Evolutionary conservation across 1,139 yeast species (phyloP), one percentile per base, ranked within the genome.

Genomic region (Yamadazyma friedrichii): DNA sequence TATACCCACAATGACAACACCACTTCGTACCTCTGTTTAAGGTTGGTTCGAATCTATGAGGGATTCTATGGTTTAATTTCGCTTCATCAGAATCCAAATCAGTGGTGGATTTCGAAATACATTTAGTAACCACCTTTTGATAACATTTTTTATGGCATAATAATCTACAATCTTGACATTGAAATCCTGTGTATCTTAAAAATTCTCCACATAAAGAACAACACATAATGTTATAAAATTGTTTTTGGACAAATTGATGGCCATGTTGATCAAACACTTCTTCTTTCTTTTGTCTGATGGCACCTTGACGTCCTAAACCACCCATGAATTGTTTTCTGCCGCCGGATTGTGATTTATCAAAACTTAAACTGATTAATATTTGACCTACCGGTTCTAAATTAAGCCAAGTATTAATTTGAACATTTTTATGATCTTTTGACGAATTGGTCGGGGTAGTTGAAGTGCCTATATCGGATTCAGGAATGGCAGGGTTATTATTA

Each of bases 1-100:
- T 82, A 59, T 88, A 89, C 46, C 98, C 98, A 75, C 98, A 93
- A 59, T 93, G 98, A 56, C 98, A 93, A 65, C 98, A 93, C 98
- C 98, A 93, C 58, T 91, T 91, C 5, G 98, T 95, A 54, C 97
- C 95, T 67, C 91, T 85, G 59, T 93, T 93, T 15, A 95, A 78
- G 25, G 83, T 78, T 17, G 94, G 91, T 51, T 88, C 96, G 61
- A 91, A 91, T 58, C 97, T 81, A 61, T 93, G 98, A 31, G 98
- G 98, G 53, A 93, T 93, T 52, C 95, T 87, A 60, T 93, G 98
- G 56, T 93, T 93, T 62, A 93, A 78, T 62, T 88, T 89, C 40
- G 94, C 87, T 57, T 89, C 98, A 57, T 86, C 95, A 9, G 48
- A 39, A 59, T 85, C 95, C 36, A 78, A 68, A 52, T 88, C 96